Conservation (phyloP, 1,284 basidiomycete genomes). For the Rhodotorula sp. region DNA sequence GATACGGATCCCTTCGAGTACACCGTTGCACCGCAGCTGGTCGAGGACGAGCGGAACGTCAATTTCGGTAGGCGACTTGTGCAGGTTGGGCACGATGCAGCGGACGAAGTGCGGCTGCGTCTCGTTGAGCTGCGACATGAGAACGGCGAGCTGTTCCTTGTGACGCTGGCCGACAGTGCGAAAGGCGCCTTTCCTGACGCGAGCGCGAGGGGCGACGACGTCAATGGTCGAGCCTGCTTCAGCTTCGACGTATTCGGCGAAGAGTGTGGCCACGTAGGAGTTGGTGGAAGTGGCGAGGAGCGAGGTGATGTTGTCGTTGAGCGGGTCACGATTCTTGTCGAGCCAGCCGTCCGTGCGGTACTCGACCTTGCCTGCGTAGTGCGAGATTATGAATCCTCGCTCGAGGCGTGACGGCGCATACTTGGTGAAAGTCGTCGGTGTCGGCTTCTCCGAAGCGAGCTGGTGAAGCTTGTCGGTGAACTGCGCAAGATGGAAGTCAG, state of each 20-base stretch:
- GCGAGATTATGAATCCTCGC: conserved; percentile 87
- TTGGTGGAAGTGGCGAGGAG: conserved; percentile 82
- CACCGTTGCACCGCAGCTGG: conserved; percentile 97
- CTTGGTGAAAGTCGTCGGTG: conserved; percentile 55
- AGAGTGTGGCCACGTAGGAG: conserved; percentile 76
- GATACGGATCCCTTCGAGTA: conserved; percentile 97
- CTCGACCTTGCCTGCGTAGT: conserved; percentile 96
- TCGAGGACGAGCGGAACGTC: conserved; percentile 94
- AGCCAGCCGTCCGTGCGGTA: conserved; percentile 96
- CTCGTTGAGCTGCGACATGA: conserved; percentile 86
- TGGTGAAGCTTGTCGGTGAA: conserved; percentile 36
- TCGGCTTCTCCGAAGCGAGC: conserved; percentile 17
- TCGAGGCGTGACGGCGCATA: conserved; percentile 85
- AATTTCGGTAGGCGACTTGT: conserved; percentile 88
- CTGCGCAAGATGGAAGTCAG: conserved; percentile 6
- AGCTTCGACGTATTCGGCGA: conserved; percentile 70
- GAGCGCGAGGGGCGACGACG: conserved; percentile 53
- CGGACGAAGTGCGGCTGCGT: conserved; percentile 99
- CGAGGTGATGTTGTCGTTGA: conserved; percentile 93
- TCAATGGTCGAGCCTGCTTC: conserved; percentile 50
- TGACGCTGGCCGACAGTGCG: conserved; percentile 93
- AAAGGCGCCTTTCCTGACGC: conserved; percentile 95
- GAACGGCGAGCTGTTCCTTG: conserved; percentile 88
- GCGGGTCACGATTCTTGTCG: conserved; percentile 98
- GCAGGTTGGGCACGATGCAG: conserved; percentile 93